Percentiles rank a stretch among this genome's conserved stretches.
These are phyloP conservation scores for Bombardia bombarda DNA, from an alignment of 495 filamentous ascomycete genomes.

Conservation along the genomic window DNA sequence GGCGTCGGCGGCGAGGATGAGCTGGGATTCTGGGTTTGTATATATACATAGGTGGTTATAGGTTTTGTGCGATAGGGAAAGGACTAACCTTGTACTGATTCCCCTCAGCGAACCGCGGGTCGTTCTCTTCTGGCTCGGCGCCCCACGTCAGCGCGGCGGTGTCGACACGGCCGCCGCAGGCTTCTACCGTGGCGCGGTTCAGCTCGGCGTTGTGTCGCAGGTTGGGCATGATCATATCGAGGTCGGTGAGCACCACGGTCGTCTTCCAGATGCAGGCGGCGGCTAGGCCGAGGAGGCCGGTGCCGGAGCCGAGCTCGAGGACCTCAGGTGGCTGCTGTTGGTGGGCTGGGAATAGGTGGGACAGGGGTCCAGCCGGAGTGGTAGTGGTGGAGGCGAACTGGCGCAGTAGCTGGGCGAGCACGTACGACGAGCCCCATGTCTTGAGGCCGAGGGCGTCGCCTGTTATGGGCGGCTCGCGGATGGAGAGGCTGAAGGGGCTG, in stretches of 20 bases:
- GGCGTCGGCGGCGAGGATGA: conserved; percentile 37
- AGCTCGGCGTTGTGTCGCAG: conserved; percentile 29
- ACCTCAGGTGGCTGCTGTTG: conserved; percentile 16
- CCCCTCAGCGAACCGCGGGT: conserved; percentile 22
- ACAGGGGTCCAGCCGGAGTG: conserved; percentile 32
- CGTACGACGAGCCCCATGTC: conserved; percentile 83
- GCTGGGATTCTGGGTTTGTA: conserved; percentile 11
- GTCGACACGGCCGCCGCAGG: conserved; percentile 26
- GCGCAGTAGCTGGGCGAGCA: conserved; percentile 68
- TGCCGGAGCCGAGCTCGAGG: conserved; percentile 59
- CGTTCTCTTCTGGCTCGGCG: conserved; percentile 18
- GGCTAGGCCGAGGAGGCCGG: conserved; percentile 52
- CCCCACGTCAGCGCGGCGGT: conserved; percentile 37
- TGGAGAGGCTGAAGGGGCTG: conserved; percentile 46
- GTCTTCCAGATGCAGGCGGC: conserved; percentile 35
- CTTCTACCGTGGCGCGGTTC: conserved; percentile 26
- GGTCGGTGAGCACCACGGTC: conserved; percentile 37
- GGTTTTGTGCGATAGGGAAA: no score
- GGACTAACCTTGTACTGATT: conserved; percentile 34
- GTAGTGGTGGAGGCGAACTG: no score
- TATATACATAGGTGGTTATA: neutral
- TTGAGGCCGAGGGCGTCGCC: conserved; percentile 85
- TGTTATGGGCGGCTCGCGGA: conserved; percentile 82
- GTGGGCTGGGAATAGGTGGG: neutral
- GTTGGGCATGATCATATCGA: conserved; percentile 38